phyloP scores from a whole-genome alignment of 345 rosid species.

The Bruguiera sexangula region DNA sequence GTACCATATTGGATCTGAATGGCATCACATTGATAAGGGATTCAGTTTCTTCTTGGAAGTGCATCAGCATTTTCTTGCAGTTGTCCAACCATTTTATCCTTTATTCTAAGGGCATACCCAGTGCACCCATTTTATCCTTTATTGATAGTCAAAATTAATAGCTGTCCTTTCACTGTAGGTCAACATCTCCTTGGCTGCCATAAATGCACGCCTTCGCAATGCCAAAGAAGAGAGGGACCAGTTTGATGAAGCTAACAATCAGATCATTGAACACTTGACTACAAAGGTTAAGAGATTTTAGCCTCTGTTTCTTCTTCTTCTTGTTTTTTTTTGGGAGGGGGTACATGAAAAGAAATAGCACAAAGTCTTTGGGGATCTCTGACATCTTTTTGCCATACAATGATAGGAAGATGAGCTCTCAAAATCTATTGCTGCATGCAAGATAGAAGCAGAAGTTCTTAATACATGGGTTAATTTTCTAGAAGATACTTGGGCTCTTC shows the following conservation, averaged over 20 bases:
- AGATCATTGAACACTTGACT: conserved; percentile 75
- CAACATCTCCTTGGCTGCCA: conserved; percentile 83
- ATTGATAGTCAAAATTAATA: conserved; percentile 10
- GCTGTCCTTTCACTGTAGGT: conserved; percentile 44
- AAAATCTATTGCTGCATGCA: conserved; percentile 67
- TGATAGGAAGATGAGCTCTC: conserved; percentile 85
- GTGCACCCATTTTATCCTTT: not conserved
- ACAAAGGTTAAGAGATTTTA: conserved; percentile 51
- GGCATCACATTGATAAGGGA: too few species aligned
- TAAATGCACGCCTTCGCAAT: conserved; percentile 72
- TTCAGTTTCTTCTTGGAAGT: too few species aligned
- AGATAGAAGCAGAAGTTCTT: conserved; percentile 74
- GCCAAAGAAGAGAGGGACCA: conserved; percentile 88
- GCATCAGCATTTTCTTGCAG: too few species aligned
- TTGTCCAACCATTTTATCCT: not conserved
- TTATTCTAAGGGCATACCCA: not conserved
- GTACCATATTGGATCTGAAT: too few species aligned
- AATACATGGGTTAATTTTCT: conserved; percentile 87
- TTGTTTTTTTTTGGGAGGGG: not conserved
- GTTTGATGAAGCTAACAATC: conserved; percentile 89
- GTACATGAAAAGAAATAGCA: not conserved
- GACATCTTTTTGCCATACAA: conserved; percentile 6
- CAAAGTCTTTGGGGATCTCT: conserved; percentile 8
- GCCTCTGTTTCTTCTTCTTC: conserved; percentile 7
- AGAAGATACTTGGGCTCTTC: conserved; percentile 92